Conservation (phyloP, 495 filamentous ascomycete species). For the Talaromyces liani region DNA sequence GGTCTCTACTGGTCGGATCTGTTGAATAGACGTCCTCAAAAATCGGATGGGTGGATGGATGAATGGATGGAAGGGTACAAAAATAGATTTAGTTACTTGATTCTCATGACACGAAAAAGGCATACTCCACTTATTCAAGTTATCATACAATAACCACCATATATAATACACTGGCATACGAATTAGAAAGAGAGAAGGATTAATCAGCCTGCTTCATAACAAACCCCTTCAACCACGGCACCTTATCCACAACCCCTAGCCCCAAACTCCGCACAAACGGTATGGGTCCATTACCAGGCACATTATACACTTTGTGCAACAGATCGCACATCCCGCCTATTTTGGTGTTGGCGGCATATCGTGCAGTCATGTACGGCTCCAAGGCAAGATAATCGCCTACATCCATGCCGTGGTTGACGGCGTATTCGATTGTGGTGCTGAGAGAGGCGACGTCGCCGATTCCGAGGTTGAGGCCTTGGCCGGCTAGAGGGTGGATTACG, state of each 20-base stretch:
- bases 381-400: slow-evolving; percentile 67
- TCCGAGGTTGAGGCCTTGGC: slow-evolving; percentile 92
- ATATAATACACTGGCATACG: neutral
- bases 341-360: slow-evolving; percentile 76
- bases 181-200: neutral
- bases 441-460: slow-evolving; percentile 79
- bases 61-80: neutral
- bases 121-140: neutral
- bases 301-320: slow-evolving; percentile 84
- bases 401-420: slow-evolving; percentile 77
- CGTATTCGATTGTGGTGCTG: slow-evolving; percentile 62
- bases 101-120: slow-evolving; percentile 4
- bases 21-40: neutral
- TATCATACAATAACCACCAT: neutral
- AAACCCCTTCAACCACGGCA: slow-evolving; percentile 72
- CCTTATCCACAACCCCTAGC: slow-evolving; percentile 64
- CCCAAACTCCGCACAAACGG: slow-evolving; percentile 72
- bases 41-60: neutral
- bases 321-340: slow-evolving; percentile 88
- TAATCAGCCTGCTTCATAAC: slow-evolving; percentile 82
- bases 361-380: slow-evolving; percentile 68
- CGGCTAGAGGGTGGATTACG: slow-evolving; percentile 87
- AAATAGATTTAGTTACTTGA: neutral
- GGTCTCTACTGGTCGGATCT: neutral
- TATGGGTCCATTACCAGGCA: slow-evolving; percentile 60